Percentiles rank a stretch among this genome's conserved stretches.
phyloP scores from a whole-genome alignment of 345 rosid genomes.

The Moricandia arvensis region DNA sequence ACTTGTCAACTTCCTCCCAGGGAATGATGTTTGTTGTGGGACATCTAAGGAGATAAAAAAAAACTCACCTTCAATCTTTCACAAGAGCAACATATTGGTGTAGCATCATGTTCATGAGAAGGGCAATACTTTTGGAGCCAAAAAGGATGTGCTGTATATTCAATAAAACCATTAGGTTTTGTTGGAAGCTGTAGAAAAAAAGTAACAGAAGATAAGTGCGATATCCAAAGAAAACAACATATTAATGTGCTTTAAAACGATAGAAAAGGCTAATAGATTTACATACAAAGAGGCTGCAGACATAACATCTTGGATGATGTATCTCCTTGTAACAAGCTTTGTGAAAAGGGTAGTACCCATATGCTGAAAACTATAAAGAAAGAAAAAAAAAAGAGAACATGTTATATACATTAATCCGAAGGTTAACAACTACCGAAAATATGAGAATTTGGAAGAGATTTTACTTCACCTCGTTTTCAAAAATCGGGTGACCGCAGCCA shows the following conservation, averaged over 20 bases:
- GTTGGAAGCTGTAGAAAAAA: slow-evolving; percentile 81
- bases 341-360: slow-evolving; percentile 82
- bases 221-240: slow-evolving; percentile 1
- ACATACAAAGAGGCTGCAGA: slow-evolving; percentile 87
- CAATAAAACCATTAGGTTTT: slow-evolving; percentile 86
- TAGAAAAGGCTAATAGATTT: not conserved
- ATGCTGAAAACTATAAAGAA: slow-evolving; percentile 67
- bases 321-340: slow-evolving; percentile 84
- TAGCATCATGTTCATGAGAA: slow-evolving; percentile 81
- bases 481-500: slow-evolving; percentile 76
- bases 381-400: slow-evolving; percentile 4
- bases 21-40: not conserved
- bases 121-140: slow-evolving; percentile 98
- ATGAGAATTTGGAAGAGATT: not conserved
- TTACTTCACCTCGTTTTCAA: slow-evolving; percentile 76
- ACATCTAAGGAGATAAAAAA: not conserved
- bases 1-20: slow-evolving; percentile 9
- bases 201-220: slow-evolving; percentile 17
- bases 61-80: slow-evolving; percentile 98
- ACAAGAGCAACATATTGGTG: slow-evolving; percentile 97
- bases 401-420: not conserved
- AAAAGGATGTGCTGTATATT: slow-evolving; percentile 98
- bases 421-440: slow-evolving; percentile 8
- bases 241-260: not conserved
- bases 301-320: slow-evolving; percentile 92